phyloP scores from a whole-genome alignment of 805 yeast genomes.

The Yarrowia porcina region DNA sequence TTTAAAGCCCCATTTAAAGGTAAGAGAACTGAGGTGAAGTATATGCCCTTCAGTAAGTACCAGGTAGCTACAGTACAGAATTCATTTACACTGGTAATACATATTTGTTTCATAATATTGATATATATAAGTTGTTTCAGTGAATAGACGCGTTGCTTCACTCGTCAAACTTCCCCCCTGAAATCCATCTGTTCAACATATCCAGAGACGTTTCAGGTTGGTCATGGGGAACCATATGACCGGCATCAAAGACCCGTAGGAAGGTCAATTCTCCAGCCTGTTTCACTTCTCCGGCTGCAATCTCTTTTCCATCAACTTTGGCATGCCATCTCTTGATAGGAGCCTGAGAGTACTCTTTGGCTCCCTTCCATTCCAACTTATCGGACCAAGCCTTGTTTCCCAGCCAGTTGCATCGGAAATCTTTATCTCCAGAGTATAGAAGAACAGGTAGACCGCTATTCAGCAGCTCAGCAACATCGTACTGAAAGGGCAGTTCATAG shows the following conservation, averaged over 20 bases:
- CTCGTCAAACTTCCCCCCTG: constrained; percentile 37
- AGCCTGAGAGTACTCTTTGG: constrained; percentile 50
- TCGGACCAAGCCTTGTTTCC: constrained; percentile 89
- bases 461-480: constrained; percentile 63
- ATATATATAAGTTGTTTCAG: too few species aligned
- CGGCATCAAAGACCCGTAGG: constrained; percentile 82
- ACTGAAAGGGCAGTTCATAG: constrained; percentile 86
- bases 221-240: constrained; percentile 94
- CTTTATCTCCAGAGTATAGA: constrained; percentile 94
- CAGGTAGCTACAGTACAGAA: too few species aligned
- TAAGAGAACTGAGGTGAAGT: too few species aligned
- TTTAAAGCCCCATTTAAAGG: too few species aligned
- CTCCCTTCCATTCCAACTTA: constrained; percentile 63
- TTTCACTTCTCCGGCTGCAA: constrained; percentile 69
- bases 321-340: constrained; percentile 41
- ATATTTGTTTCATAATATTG: too few species aligned
- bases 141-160: too few species aligned
- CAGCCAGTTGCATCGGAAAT: constrained; percentile 94
- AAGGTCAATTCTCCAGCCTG: constrained; percentile 71
- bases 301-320: constrained; percentile 32
- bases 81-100: too few species aligned
- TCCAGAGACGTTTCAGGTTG: constrained; percentile 78
- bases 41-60: too few species aligned
- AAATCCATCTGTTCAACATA: constrained; percentile 83
- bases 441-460: constrained; percentile 75